Evolutionary conservation across 108 stramenopile genomes (phyloP).

Genomic region (Cyclotella sp.): DNA sequence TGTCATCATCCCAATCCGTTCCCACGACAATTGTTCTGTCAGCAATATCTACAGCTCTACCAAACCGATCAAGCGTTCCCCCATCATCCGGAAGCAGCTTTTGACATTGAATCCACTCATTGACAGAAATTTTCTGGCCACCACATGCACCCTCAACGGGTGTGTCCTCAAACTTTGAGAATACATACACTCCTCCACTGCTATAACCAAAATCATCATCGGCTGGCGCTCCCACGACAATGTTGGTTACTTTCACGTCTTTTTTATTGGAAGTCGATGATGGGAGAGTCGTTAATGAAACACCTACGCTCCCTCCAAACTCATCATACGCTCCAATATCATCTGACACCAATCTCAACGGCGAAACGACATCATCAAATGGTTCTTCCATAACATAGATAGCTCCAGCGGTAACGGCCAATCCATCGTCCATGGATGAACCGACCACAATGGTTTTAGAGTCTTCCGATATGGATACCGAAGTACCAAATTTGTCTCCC

Average conservation of each 20-base stretch:
- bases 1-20: conserved; percentile 40
- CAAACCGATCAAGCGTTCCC: conserved; percentile 32
- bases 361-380: conserved; percentile 15
- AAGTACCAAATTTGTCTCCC: conserved; percentile 39
- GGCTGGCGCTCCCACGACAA: conserved; percentile 28
- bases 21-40: conserved; percentile 39
- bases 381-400: conserved; percentile 39
- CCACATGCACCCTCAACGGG: conserved; percentile 37
- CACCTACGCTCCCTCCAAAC: conserved; percentile 34
- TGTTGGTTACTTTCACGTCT: conserved; percentile 25
- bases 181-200: conserved; percentile 34
- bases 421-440: conserved; percentile 30
- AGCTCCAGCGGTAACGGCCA: conserved; percentile 33
- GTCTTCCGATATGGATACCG: conserved; percentile 44
- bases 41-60: conserved; percentile 28
- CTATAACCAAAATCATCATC: conserved; percentile 39
- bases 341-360: conserved; percentile 21
- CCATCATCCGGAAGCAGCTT: conserved; percentile 47
- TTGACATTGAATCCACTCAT: conserved; percentile 47
- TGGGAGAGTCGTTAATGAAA: conserved; percentile 24
- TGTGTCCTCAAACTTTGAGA: conserved; percentile 38
- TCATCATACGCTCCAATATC: conserved; percentile 42
- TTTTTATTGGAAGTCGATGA: conserved; percentile 3
- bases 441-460: conserved; percentile 32
- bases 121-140: conserved; percentile 8